These are phyloP conservation scores for Ceratocystis albifundus DNA, from an alignment of 2,329 filamentous ascomycete species.

Conservation along the genomic window DNA sequence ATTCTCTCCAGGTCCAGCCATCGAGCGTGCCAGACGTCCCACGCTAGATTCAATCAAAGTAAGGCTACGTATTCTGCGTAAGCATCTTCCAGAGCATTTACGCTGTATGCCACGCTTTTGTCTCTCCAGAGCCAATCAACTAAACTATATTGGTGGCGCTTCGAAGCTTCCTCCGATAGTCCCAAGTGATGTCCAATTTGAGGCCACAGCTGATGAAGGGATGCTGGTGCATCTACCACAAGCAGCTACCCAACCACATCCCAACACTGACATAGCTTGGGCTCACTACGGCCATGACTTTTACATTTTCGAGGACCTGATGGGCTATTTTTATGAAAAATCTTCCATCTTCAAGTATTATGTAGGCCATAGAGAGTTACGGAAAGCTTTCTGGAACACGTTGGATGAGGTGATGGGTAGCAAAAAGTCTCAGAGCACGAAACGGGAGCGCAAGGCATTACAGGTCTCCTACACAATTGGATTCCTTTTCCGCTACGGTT, in stretches of 20 bases:
- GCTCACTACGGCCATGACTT: slow-evolving; percentile 9
- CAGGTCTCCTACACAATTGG: neutral
- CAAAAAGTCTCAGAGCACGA: neutral
- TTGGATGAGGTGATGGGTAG: neutral
- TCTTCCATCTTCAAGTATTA: slow-evolving; percentile 8
- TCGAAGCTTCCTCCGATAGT: neutral
- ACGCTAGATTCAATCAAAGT: neutral
- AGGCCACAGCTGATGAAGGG: neutral
- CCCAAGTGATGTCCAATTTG: neutral
- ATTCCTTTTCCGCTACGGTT: neutral
- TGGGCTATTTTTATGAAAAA: slow-evolving; percentile 9
- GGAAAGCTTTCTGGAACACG: slow-evolving; percentile 1
- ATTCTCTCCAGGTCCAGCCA: neutral
- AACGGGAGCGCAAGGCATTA: neutral
- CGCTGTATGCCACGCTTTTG: neutral
- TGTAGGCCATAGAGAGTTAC: neutral
- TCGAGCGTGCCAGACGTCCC: neutral
- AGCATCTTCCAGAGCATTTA: neutral
- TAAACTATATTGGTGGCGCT: neutral
- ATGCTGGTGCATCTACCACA: neutral
- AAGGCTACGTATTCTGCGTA: neutral
- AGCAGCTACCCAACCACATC: neutral
- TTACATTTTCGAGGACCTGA: slow-evolving; percentile 12
- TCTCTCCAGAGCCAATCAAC: neutral
- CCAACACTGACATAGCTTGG: neutral